A percentile compares a stretch with the other conserved stretches of the same genome.
Evolutionary conservation across 148 eudicot genomes (phyloP).

Genomic region (Mesembryanthemum crystallinum): DNA sequence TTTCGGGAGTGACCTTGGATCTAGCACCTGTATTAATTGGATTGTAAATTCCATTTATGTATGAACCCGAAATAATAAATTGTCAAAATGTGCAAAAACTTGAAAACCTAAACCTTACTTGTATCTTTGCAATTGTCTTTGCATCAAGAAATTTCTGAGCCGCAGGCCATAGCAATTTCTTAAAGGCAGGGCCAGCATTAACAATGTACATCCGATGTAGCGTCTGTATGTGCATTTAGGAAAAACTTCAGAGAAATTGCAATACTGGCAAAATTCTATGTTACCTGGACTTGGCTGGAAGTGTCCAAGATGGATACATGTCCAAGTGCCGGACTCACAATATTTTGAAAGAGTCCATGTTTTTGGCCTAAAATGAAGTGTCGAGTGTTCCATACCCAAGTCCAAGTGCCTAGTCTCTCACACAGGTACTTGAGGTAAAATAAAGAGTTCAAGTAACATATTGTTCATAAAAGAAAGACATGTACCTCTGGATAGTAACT

Average conservation of each 20-base stretch:
- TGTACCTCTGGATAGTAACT: slow-evolving; percentile 75
- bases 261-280: not conserved
- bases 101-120: slow-evolving; percentile 27
- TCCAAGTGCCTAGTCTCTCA: too few relatives aligned
- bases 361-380: too few relatives aligned
- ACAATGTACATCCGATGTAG: slow-evolving; percentile 70
- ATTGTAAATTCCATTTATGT: not conserved
- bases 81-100: slow-evolving; percentile 4
- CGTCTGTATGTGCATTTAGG: slow-evolving; percentile 42
- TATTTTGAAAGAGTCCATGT: not conserved
- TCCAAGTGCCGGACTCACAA: not conserved
- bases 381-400: too few relatives aligned
- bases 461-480: not conserved
- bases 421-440: too few relatives aligned
- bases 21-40: slow-evolving; percentile 49
- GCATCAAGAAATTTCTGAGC: slow-evolving; percentile 68
- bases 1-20: slow-evolving; percentile 49
- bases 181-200: slow-evolving; percentile 79
- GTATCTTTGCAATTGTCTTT: slow-evolving; percentile 64
- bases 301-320: too few relatives aligned
- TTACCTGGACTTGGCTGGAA: too few relatives aligned
- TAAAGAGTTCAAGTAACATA: too few relatives aligned
- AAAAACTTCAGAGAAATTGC: slow-evolving; percentile 5
- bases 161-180: slow-evolving; percentile 75
- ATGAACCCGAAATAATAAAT: not conserved